Evolutionary conservation across 805 yeast genomes (phyloP).

Genomic region (Candida piceae): DNA sequence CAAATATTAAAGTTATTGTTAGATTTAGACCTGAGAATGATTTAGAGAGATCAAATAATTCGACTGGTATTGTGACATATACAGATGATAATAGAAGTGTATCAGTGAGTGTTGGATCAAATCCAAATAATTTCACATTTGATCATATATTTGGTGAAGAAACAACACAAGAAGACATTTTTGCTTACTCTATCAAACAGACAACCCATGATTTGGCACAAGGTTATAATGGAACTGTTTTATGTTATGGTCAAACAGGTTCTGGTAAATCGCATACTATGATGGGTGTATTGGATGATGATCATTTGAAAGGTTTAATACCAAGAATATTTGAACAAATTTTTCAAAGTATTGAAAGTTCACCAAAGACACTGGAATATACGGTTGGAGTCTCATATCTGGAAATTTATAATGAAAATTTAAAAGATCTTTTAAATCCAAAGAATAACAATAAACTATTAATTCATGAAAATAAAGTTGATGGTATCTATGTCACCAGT

Average conservation of each 20-base stretch:
- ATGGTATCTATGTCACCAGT: slow-evolving; percentile 71
- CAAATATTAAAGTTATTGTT: slow-evolving; percentile 61
- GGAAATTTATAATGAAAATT: slow-evolving; percentile 78
- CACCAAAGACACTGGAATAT: slow-evolving; percentile 52
- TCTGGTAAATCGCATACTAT: slow-evolving; percentile 82
- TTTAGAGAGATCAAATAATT: slow-evolving; percentile 10
- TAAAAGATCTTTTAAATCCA: slow-evolving; percentile 62
- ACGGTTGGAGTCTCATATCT: slow-evolving; percentile 65
- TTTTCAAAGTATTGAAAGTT: slow-evolving; percentile 47
- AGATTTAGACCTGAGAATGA: slow-evolving; percentile 58
- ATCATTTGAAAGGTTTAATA: slow-evolving; percentile 51
- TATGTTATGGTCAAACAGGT: slow-evolving; percentile 78
- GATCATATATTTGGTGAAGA: slow-evolving; percentile 57
- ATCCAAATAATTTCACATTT: slow-evolving; percentile 41
- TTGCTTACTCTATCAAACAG: slow-evolving; percentile 51
- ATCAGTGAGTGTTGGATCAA: slow-evolving; percentile 10
- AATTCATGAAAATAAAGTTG: slow-evolving; percentile 58
- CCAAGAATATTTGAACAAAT: slow-evolving; percentile 68
- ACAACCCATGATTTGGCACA: slow-evolving; percentile 65
- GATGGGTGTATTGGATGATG: slow-evolving; percentile 49
- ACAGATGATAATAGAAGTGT: slow-evolving; percentile 11
- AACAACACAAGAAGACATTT: slow-evolving; percentile 52
- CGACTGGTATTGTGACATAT: slow-evolving; percentile 9
- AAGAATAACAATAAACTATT: slow-evolving; percentile 34
- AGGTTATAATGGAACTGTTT: slow-evolving; percentile 44